Base-by-base conservation (phyloP, 257 asterid species). In the Solanum clarkiae region DNA sequence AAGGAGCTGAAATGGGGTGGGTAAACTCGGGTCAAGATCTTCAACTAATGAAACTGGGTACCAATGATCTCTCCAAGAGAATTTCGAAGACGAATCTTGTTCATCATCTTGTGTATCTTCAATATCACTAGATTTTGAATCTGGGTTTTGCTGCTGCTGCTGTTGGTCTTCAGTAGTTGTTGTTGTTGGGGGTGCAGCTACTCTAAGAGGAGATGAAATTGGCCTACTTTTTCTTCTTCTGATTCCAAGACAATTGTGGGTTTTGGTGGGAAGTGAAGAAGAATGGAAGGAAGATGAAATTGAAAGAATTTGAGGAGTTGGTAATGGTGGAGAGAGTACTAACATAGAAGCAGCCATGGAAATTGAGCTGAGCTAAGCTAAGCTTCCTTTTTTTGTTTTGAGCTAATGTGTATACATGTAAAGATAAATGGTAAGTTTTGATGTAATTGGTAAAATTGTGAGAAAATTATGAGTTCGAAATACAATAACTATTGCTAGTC, bases 41-140 rank as follows among this genome's bases (percentile, higher is more conserved):
- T 96, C 98, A 3, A 95, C 89, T 24, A 96, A 94, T 81, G 99
- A 95, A 81, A 96, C 98, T 2, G 98, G 98, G 88, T 96, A 96
- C 99, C 99, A 96, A 57, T 95, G 97, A 84, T 95, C 98, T 83
- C 98, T 90, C 99, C 99, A 95, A 9, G 95, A 92, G 86, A 97
- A 97, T 56, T 94, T 95, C 3, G 91, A 86, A 0, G 93, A 89
- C 4, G 93, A 85, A 68, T 17, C 86, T 17, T 94, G 93, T 86
- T 87, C 94, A 20, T 81, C 84, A 66, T 90, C 93, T 40, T 91
- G 91, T 10, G 84, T 63, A 40, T 87, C 89, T 26, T 74, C 86
- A 75, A 87, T 51, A 66, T 87, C 91, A 53, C 45, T 60, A 29
- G 88, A 70, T 51, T 32, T 63, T 49, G 54, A 5, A 4, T 59